Base-by-base conservation (phyloP, 805 yeast species). In the Vanderwaltozyma yarrowii region DNA sequence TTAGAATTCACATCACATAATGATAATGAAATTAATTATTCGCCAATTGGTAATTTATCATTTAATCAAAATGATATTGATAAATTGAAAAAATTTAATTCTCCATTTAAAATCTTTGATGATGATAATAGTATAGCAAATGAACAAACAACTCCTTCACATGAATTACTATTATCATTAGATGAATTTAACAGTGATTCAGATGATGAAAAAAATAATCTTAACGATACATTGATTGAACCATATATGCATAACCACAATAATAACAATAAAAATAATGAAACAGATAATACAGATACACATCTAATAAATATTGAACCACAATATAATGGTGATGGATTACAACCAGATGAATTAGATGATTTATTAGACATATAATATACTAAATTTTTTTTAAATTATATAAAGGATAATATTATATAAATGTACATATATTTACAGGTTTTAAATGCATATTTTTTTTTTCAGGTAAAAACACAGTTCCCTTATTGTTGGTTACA, bases 1-100 rank as follows among this genome's bases (percentile, higher is more conserved):
- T 60, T 76, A n/a, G 83, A 77, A 43, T 51, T 54, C 30, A 67
- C 67, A 17, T 72, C 80, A 5, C 52, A 55, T 17, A 52, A 50
- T 26, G 57, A 54, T 21, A 58, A 57, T 3, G 69, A 64, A 17
- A 44, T 66, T 18, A 65, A 68, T 2, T 66, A 70, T 42, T 51
- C 61, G 5, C 80, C 80, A 19, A 46, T 60, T 43, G 68, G 66
- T 30, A 58, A 66, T 43, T 66, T 65, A n/a, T 66, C 69, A 1
- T 58, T 71, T 23, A 49, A 58, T 10, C 47, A 53, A 4, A 54
- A 55, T 39, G 62, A 64, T 50, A 15, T 58, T 40, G 41, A 36
- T 21, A 46, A 52, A 43, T 39, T 60, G 46, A 43, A 50, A 25
- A 40, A 52, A 28, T 37, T 33, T 45, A 17, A 40, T 21, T 36